Base-by-base conservation (phyloP, 164 flowering plant genomes). In the Magnolia kwangsiensis region DNA sequence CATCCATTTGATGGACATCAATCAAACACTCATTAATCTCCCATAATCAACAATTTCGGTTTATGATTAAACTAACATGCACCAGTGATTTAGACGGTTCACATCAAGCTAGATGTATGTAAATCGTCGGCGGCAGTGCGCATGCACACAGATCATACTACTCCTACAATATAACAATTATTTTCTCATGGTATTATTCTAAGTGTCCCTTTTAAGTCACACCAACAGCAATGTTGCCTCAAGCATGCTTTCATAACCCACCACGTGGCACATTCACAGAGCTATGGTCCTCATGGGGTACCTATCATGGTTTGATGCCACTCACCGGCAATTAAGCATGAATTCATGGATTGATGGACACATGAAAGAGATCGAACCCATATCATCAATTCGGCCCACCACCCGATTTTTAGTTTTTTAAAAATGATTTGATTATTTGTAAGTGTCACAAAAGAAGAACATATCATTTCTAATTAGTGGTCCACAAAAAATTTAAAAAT, bases 271-370 rank as follows among this genome's bases (percentile, higher is more conserved):
- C 68, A 0, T 10, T 10, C n/a, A 13, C n/a, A 5, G 63, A 65
- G 68, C 37, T 13, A 24, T 65, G 68, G 68, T 65, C 37, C 31
- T 65, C 23, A 23, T 21, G 23, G 23, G 13, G 29, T 65, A 37
- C 24, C 68, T 29, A 65, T 65, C 68, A 65, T 24, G 68, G 24
- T 24, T 65, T 1, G 37, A 65, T 65, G 68, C 24, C 24, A n/a
- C 24, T 20, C 14, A 65, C 68, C 68, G 68, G 68, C 68, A 65
- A 65, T 65, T 65, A 65, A 23, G 68, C 68, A 24, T 65, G 11
- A 29, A 65, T 65, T 24, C 11, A 13, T 65, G 27, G 14, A 8
- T 65, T 65, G 68, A 24, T 65, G 23, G 37, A 13, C 13, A 65
- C 31, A 24, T 65, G 31, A 24, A 13, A 13, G 63, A 13, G 63